phyloP scores from a whole-genome alignment of 192 early-diverging fungal species.

The Paraglomus brasilianum region DNA sequence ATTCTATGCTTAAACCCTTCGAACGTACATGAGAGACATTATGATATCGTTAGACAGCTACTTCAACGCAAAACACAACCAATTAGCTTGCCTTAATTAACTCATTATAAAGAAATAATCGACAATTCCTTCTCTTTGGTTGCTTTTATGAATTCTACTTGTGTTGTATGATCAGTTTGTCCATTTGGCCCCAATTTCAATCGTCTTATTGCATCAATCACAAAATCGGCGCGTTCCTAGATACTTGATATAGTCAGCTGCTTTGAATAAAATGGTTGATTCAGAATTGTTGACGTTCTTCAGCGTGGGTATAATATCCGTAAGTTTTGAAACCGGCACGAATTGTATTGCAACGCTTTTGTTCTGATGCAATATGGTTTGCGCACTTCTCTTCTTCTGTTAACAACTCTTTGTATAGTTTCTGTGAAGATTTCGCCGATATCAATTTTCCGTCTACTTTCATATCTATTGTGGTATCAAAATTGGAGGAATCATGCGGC shows the following conservation, averaged over 20 bases:
- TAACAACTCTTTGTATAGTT: slow-evolving; percentile 62
- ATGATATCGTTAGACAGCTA: no score
- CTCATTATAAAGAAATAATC: slow-evolving; percentile 23
- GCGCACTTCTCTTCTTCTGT: slow-evolving; percentile 74
- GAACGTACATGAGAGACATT: no score
- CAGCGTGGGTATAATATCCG: slow-evolving; percentile 79
- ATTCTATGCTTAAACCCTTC: no score
- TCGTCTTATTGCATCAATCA: background rate
- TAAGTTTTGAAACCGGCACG: slow-evolving; percentile 87
- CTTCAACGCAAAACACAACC: no score
- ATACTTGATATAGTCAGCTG: slow-evolving; percentile 63
- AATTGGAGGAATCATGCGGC: slow-evolving; percentile 20
- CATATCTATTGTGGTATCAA: slow-evolving; percentile 12
- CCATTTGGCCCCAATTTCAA: slow-evolving; percentile 18
- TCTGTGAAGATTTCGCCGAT: slow-evolving; percentile 36
- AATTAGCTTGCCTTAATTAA: slow-evolving; percentile 8
- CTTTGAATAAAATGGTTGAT: slow-evolving; percentile 64
- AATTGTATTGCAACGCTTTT: slow-evolving; percentile 70
- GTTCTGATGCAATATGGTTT: slow-evolving; percentile 75
- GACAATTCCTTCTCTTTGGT: background rate
- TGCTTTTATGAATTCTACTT: slow-evolving; percentile 14
- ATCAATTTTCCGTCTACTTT: slow-evolving; percentile 3
- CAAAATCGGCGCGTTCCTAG: slow-evolving; percentile 39
- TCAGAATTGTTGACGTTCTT: slow-evolving; percentile 66
- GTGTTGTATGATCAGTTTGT: background rate